phyloP scores from a whole-genome alignment of 208 protist genomes.

The Crithidia fasciculata region DNA sequence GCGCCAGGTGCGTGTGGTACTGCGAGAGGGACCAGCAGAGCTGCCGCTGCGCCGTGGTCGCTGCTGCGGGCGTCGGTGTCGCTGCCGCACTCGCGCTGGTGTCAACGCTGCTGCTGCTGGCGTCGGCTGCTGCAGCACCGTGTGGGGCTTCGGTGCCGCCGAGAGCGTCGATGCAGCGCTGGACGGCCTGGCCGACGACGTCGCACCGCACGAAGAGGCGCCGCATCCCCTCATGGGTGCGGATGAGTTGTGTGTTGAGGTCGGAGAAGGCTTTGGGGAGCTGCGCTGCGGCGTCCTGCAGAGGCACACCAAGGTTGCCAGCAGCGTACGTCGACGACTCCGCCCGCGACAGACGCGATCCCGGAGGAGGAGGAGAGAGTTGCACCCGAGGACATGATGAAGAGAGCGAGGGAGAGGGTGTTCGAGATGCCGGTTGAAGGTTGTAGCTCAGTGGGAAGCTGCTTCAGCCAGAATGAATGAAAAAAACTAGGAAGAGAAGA shows the following conservation, averaged over 20 bases:
- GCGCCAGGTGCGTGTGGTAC: conserved; percentile 14
- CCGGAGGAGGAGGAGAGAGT: background rate
- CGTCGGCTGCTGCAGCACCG: background rate
- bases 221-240: conserved; percentile 4
- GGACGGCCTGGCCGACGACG: background rate
- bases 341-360: background rate
- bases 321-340: background rate
- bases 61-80: background rate
- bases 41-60: conserved; percentile 3
- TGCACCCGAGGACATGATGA: conserved; percentile 3
- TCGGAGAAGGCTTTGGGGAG: background rate
- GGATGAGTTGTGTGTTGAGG: background rate
- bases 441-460: background rate
- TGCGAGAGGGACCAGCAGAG: conserved; percentile 17
- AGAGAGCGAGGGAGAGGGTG: background rate
- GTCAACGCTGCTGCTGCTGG: background rate
- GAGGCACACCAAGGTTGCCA: no score
- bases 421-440: background rate
- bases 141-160: background rate
- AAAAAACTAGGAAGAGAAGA: background rate
- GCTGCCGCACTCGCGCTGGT: background rate
- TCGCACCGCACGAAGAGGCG: conserved; percentile 3
- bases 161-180: conserved; percentile 10
- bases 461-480: background rate
- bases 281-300: background rate